Percentiles rank a stretch among this genome's conserved stretches.
phyloP scores from a whole-genome alignment of 116 monocot genomes.

The Phalaenopsis hybrid region DNA sequence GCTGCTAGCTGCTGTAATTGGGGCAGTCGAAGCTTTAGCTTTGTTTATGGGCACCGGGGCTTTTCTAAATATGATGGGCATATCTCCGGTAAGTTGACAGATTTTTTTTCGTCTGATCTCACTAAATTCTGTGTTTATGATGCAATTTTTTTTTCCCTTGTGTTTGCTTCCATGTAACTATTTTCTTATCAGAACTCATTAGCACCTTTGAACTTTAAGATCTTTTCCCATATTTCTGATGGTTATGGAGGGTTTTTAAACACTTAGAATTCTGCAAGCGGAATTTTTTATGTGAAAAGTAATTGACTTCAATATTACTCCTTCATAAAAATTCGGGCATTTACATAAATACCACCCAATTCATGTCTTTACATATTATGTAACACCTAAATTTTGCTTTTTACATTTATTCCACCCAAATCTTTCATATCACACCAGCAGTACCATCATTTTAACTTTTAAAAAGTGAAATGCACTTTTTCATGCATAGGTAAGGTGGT shows the following conservation, averaged over 20 bases:
- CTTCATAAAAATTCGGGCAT: too few relatives aligned
- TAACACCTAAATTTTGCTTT: too few relatives aligned
- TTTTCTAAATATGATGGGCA: slow-evolving; percentile 76
- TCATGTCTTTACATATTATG: too few relatives aligned
- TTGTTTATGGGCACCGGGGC: slow-evolving; percentile 73
- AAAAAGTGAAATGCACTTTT: too few relatives aligned
- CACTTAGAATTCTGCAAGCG: not conserved
- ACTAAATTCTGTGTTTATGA: too few relatives aligned
- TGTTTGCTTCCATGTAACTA: not conserved
- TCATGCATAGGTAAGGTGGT: too few relatives aligned
- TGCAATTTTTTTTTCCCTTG: too few relatives aligned
- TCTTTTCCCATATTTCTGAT: not conserved
- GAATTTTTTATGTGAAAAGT: not conserved
- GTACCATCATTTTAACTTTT: too few relatives aligned
- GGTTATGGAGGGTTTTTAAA: not conserved
- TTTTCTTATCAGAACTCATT: not conserved
- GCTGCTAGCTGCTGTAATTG: slow-evolving; percentile 73
- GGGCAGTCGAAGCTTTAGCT: slow-evolving; percentile 70
- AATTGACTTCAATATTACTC: too few relatives aligned
- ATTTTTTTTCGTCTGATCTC: not conserved
- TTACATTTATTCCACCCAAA: too few relatives aligned
- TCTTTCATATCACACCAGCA: too few relatives aligned
- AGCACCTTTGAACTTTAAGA: not conserved
- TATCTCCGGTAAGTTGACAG: slow-evolving; percentile 54
- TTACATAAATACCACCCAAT: too few relatives aligned